Conservation (phyloP, 2,329 filamentous ascomycete species). For the Ophiosphaerella narmari region DNA sequence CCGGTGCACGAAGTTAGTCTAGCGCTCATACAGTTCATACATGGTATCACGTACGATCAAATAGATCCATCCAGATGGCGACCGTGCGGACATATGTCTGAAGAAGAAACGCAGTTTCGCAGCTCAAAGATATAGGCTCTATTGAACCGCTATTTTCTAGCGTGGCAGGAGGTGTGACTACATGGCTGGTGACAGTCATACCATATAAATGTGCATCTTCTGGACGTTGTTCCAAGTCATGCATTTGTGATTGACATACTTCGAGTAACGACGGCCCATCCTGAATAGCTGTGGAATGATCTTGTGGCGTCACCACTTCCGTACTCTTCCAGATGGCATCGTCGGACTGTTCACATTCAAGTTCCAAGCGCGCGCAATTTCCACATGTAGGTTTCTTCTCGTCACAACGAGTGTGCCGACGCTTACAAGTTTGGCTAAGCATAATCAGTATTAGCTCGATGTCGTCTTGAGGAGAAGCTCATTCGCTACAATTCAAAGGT, state of each 20-base stretch:
- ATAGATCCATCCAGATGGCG: slow-evolving; percentile 43
- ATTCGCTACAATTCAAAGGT: no score
- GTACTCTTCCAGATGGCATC: slow-evolving; percentile 20
- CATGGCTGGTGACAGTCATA: slow-evolving; percentile 10
- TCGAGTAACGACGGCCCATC: slow-evolving; percentile 18
- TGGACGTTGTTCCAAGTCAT: slow-evolving; percentile 22
- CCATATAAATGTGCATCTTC: slow-evolving; percentile 15
- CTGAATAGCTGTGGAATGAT: not conserved
- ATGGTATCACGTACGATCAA: slow-evolving; percentile 5
- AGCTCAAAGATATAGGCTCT: slow-evolving; percentile 21
- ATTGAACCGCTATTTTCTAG: slow-evolving; percentile 1
- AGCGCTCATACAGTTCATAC: not conserved
- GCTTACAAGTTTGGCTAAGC: slow-evolving; percentile 38
- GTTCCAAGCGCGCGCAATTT: slow-evolving; percentile 36
- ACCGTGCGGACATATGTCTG: slow-evolving; percentile 40
- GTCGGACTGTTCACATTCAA: slow-evolving; percentile 33
- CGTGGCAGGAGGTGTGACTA: slow-evolving; percentile 16
- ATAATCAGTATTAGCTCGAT: no score
- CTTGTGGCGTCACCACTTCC: slow-evolving; percentile 1
- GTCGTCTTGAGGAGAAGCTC: no score
- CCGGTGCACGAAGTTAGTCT: not conserved
- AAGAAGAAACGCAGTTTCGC: slow-evolving; percentile 39
- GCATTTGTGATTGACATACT: slow-evolving; percentile 31
- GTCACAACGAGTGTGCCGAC: slow-evolving; percentile 41
- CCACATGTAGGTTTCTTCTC: slow-evolving; percentile 40